Evolutionary conservation across 2,329 filamentous ascomycete species (phyloP), one percentile per base, ranked within the genome.

Genomic region (Penicillium paneum): DNA sequence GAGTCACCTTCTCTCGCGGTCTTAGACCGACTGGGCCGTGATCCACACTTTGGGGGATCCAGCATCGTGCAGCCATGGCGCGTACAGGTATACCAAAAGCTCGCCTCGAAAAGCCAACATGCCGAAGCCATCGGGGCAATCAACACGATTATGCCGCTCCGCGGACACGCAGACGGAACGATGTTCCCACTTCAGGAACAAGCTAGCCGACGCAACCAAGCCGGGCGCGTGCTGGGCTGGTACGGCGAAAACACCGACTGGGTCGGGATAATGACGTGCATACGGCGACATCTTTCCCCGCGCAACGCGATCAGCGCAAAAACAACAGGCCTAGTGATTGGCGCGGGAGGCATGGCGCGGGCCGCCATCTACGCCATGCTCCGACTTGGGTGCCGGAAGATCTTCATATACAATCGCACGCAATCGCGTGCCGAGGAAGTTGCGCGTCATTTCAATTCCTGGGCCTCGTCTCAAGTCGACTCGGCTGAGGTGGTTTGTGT

Each of bases 341-440:
- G 82, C 10, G 81, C 82, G n/a, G 82, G 82, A 40, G 89, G 89
- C 7, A 92, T 92, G 88, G 89, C 87, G 8, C 81, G 89, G 56
- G 88, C 89, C 3, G 87, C 88, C 2, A 82, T 90, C 2, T 93
- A 93, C 63, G 85, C 89, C 1, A 85, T 93, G 82, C 78, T 92
- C 24, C 87, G 89, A 63, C 78, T 92, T 8, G 89, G 89, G 3
- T 88, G 91, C 45, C 83, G 84, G 56, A 88, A 89, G 60, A 88
- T 93, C 44, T 85, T 88, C 60, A 81, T 93, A 21, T 86, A 83
- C 69, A 92, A 93, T 64, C 80, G 89, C 28, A 91, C 88, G 0
- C 58, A 79, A 2, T 76, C 78, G n/a, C 87, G 87, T 47, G 88
- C 89, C 0, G 79, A 85, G 51, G 83, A 81, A 35, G 79, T 92